Evolutionary conservation across 1,139 yeast species (phyloP), one percentile per base, ranked within the genome.

Genomic region (Spathaspora sp.): DNA sequence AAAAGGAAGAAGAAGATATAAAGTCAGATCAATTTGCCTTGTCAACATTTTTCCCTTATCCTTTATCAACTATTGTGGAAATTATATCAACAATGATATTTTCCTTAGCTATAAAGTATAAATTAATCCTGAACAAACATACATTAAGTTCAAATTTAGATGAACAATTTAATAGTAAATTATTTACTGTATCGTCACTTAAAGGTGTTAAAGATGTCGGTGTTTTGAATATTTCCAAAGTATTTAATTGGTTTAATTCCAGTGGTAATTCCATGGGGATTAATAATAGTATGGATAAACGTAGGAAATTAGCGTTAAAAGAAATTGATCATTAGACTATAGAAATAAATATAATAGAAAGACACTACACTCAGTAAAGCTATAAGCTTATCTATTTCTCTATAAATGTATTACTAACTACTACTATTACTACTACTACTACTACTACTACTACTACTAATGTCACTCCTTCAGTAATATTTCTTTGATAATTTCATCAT

Each of bases 11-110:
- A 13, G 39, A 24, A 11, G 26, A 17, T 13, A 20, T 2, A n/a
- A 56, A 78, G 45, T 65, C 77, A 0, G 68, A 66, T 13, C 76
- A 68, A 50, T 74, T 75, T 55, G 60, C 78, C 20, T 55, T 75
- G 16, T 54, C 64, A 43, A 72, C 79, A 2, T 74, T 74, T 56
- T 74, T 74, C 60, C 80, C 80, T 1, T 59, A 59, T 20, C 80
- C 80, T 1, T 26, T 74, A 6, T 68, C 76, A 6, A 33, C 58
- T 5, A 6, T 68, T 0, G 64, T 72, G 0, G 58, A 59, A 44
- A 15, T 59, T 1, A 8, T 63, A 0, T 44, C 67, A 1, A 50
- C 51, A 33, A 39, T 51, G 10, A 47, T 56, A 2, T 71, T 60
- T 51, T 55, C 51, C 25, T 34, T 52, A 1, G 43, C 61, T 26